Evolutionary conservation across 371 early-diverging fungal genomes (phyloP).

Genomic region (Batrachochytrium dendrobatidis): DNA sequence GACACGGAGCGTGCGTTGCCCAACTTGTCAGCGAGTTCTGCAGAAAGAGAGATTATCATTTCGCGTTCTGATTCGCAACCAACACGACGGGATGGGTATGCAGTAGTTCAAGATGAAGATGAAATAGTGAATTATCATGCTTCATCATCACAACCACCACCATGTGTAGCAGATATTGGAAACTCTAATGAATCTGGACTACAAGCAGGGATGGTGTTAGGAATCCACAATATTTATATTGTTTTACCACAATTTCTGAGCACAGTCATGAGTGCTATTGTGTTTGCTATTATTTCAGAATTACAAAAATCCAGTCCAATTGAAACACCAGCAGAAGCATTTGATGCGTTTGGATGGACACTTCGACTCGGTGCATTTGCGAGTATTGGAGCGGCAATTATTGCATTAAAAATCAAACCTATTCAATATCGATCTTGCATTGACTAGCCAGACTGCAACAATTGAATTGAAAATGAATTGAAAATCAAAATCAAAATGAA

Average conservation of each 20-base stretch:
- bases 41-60: too few relatives aligned
- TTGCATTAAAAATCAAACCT: conserved; percentile 26
- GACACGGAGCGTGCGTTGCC: too few relatives aligned
- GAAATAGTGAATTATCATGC: neutral
- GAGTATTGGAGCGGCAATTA: conserved; percentile 18
- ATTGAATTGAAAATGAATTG: too few relatives aligned
- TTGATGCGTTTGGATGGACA: conserved; percentile 35
- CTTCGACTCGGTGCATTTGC: conserved; percentile 31
- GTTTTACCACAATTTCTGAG: conserved; percentile 87
- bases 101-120: neutral
- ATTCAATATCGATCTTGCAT: too few relatives aligned
- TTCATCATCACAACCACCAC: neutral
- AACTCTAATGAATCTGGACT: neutral
- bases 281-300: conserved; percentile 17
- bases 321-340: conserved; percentile 1
- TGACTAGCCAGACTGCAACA: too few relatives aligned
- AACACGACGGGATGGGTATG: neutral
- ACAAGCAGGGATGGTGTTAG: conserved; percentile 74
- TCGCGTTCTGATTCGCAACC: neutral
- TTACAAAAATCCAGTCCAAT: neutral
- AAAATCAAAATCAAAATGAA: too few relatives aligned
- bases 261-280: conserved; percentile 63
- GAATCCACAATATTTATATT: conserved; percentile 91
- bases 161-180: neutral
- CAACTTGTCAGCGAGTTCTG: too few relatives aligned